These are phyloP conservation scores for Dittrichia graveolens DNA, from an alignment of 129 eudicot species.

Conservation along the genomic window DNA sequence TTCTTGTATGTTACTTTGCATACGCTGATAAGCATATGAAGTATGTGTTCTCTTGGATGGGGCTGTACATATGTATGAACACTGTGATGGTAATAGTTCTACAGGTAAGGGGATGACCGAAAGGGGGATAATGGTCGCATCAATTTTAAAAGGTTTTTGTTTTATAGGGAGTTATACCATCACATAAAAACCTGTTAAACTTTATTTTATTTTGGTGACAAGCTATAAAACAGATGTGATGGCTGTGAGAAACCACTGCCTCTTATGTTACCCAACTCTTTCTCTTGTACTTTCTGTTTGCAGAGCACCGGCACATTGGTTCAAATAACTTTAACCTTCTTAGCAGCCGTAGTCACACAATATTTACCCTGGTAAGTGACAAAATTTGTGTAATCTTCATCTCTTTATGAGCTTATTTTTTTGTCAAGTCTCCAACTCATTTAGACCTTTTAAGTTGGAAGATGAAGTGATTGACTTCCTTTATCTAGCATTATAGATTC, in stretches of 20 bases:
- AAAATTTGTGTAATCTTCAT: slow-evolving; percentile 2
- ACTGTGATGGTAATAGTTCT: slow-evolving; percentile 4
- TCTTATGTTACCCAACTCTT: slow-evolving; percentile 9
- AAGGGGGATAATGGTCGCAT: background rate
- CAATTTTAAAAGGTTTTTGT: background rate
- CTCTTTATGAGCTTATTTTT: slow-evolving; percentile 14
- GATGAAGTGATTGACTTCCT: too few species aligned
- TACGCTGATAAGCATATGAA: too few species aligned
- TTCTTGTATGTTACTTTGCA: too few species aligned
- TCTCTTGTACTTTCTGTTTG: slow-evolving; percentile 37
- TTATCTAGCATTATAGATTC: too few species aligned
- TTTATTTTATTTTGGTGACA: background rate
- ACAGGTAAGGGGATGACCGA: background rate
- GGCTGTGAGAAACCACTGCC: slow-evolving; percentile 21
- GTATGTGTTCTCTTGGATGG: background rate
- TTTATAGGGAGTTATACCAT: background rate
- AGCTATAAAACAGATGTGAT: background rate
- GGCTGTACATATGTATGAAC: slow-evolving; percentile 6
- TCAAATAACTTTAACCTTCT: slow-evolving; percentile 92
- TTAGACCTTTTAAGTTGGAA: too few species aligned
- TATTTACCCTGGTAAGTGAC: slow-evolving; percentile 87
- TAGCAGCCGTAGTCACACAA: slow-evolving; percentile 98
- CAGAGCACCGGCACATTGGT: slow-evolving; percentile 99
- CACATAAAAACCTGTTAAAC: slow-evolving; percentile 6
- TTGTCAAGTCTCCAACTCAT: background rate